phyloP scores from a whole-genome alignment of 192 early-diverging fungal species.

The Entrophospora sp. region DNA sequence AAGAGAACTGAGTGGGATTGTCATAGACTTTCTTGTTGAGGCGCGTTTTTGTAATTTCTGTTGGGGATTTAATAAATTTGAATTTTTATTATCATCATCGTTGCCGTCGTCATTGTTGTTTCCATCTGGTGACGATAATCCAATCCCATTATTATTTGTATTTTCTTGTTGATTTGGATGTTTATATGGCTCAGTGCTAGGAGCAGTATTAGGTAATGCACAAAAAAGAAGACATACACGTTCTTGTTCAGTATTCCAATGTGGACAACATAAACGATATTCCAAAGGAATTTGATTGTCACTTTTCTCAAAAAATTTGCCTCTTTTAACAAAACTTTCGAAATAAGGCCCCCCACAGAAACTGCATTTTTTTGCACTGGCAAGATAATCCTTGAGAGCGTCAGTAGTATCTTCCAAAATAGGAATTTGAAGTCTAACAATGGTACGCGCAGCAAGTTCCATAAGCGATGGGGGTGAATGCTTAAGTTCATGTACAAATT shows the following conservation, averaged over 20 bases:
- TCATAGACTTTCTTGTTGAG: neutral
- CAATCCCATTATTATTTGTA: too few relatives aligned
- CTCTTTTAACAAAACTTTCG: slow-evolving; percentile 45
- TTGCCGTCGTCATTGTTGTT: neutral
- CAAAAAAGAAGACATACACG: slow-evolving; percentile 54
- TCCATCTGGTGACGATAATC: too few relatives aligned
- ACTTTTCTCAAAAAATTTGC: slow-evolving; percentile 52
- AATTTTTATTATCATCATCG: too few relatives aligned
- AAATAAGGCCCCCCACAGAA: slow-evolving; percentile 77
- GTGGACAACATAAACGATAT: slow-evolving; percentile 62
- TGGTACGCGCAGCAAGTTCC: slow-evolving; percentile 65
- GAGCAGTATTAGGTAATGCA: slow-evolving; percentile 48
- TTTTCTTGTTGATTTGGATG: neutral
- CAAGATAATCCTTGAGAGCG: slow-evolving; percentile 57
- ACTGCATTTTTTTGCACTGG: slow-evolving; percentile 46
- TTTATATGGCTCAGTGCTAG: slow-evolving; percentile 18
- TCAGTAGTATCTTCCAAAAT: slow-evolving; percentile 37
- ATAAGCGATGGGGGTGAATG: slow-evolving; percentile 53
- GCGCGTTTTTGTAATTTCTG: neutral
- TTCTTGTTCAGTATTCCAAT: slow-evolving; percentile 64
- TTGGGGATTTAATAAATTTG: neutral
- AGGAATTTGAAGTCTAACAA: slow-evolving; percentile 55
- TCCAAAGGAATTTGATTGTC: slow-evolving; percentile 50
- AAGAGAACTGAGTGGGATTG: neutral
- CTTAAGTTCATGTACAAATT: slow-evolving; percentile 30